phyloP scores from a whole-genome alignment of 2,329 filamentous ascomycete species.

The Fusarium burgessii region DNA sequence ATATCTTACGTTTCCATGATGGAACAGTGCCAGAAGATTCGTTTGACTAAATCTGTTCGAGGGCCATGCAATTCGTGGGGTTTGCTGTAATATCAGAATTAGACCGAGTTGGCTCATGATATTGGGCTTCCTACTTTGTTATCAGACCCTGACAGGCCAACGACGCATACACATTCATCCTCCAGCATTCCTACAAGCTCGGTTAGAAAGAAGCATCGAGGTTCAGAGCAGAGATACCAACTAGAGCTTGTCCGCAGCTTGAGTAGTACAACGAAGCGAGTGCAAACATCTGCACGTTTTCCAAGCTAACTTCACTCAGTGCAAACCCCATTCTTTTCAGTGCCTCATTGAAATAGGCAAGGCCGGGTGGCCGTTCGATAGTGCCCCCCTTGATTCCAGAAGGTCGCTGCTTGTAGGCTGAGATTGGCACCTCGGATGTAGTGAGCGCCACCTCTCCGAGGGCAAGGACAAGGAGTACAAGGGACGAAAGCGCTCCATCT shows the following conservation, averaged over 20 bases:
- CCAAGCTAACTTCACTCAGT: conserved; percentile 65
- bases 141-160: conserved; percentile 68
- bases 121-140: conserved; percentile 57
- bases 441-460: conserved; percentile 69
- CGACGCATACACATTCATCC: conserved; percentile 66
- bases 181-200: conserved; percentile 67
- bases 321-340: conserved; percentile 69
- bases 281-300: conserved; percentile 69
- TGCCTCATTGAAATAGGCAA: conserved; percentile 72
- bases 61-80: conserved; percentile 41
- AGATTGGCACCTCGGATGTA: conserved; percentile 60
- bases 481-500: conserved; percentile 62
- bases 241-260: conserved; percentile 63
- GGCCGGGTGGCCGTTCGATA: conserved; percentile 63
- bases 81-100: conserved; percentile 32
- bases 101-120: not conserved
- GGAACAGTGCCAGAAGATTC: conserved; percentile 46
- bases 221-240: conserved; percentile 47
- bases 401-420: conserved; percentile 56
- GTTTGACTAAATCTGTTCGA: conserved; percentile 43
- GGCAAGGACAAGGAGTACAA: conserved; percentile 68
- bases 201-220: conserved; percentile 7
- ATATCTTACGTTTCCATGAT: conserved; percentile 45
- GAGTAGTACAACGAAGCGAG: conserved; percentile 68
- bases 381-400: conserved; percentile 67